Evolutionary conservation across 768 basidiomycete genomes (phyloP), one percentile per base, ranked within the genome.

Genomic region (Boletus edulis): DNA sequence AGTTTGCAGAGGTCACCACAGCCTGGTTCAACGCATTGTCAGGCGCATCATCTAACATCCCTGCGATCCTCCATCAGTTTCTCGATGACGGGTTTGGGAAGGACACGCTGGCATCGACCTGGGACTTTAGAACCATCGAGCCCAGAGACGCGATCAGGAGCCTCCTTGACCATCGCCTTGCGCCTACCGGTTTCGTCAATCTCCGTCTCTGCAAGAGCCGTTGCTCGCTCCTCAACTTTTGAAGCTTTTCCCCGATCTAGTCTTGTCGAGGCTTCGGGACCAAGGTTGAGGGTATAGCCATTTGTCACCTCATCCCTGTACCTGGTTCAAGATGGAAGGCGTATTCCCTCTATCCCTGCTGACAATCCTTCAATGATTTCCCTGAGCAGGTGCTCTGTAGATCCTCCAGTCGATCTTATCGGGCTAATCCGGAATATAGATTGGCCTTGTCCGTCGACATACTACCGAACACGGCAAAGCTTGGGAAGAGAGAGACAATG

Each of bases 241-340:
- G 42, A 70, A 67, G 22, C 70, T 76, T 5, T 82, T 75, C 57
- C 76, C 80, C 0, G 86, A 87, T 62, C 56, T 89, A 4, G 77
- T 75, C 1, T 84, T 84, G 80, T 68, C 89, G 51, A 77, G 78
- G 39, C 65, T 77, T 88, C 57, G 80, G 77, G 1, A 74, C 74
- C 40, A 65, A 73, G 8, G 66, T 75, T 1, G 86, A 83, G 14
- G 81, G 77, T 10, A 76, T 77, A 0, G 86, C 78, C 2, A 71
- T 87, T 13, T 76, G 76, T 15, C 75, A 83, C 32, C 75, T 88
- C 4, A 74, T 83, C 0, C 85, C 81, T 0, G 57, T 64, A 4
- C 72, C 74, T 2, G 60, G 57, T 32, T 64, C 68, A 15, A 61
- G 49, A 8, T 89, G 87, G 87, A 83, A 81, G 64, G 84, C 83